phyloP scores from a whole-genome alignment of 106 monocot genomes.

The Phalaenopsis aphrodite region DNA sequence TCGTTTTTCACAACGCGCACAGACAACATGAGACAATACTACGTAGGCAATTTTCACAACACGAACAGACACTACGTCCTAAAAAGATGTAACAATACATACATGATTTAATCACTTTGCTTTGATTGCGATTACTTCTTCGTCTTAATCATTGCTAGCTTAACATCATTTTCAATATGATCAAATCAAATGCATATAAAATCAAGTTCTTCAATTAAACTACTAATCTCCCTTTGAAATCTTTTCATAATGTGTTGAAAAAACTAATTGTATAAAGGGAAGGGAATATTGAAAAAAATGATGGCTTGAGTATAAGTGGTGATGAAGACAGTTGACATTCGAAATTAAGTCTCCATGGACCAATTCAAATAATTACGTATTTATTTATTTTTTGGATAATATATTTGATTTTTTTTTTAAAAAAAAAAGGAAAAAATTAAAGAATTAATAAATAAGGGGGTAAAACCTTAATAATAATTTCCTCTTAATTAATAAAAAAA shows the following conservation, averaged over 20 bases:
- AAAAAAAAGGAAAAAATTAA: too few species aligned
- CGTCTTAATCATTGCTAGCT: not conserved
- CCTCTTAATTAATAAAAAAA: too few species aligned
- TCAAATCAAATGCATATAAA: not conserved
- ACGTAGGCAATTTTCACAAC: too few species aligned
- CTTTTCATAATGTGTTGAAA: not conserved
- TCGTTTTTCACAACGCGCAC: too few species aligned
- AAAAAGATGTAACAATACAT: too few species aligned
- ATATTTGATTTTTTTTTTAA: too few species aligned
- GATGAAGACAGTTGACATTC: slow-evolving; percentile 3
- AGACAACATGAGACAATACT: too few species aligned
- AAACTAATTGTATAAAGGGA: not conserved
- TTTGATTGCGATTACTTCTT: not conserved
- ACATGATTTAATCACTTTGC: not conserved
- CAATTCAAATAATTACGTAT: not conserved
- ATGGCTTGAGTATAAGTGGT: not conserved
- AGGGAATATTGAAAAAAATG: not conserved
- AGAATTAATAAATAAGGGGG: too few species aligned
- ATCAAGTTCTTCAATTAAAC: not conserved
- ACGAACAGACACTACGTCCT: too few species aligned
- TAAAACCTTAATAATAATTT: too few species aligned
- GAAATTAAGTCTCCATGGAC: not conserved
- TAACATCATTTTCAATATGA: not conserved
- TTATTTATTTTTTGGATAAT: not conserved
- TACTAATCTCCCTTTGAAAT: not conserved